These are phyloP conservation scores for Xylogone sp. DNA, from an alignment of 2,329 filamentous ascomycete species.

Conservation along the genomic window DNA sequence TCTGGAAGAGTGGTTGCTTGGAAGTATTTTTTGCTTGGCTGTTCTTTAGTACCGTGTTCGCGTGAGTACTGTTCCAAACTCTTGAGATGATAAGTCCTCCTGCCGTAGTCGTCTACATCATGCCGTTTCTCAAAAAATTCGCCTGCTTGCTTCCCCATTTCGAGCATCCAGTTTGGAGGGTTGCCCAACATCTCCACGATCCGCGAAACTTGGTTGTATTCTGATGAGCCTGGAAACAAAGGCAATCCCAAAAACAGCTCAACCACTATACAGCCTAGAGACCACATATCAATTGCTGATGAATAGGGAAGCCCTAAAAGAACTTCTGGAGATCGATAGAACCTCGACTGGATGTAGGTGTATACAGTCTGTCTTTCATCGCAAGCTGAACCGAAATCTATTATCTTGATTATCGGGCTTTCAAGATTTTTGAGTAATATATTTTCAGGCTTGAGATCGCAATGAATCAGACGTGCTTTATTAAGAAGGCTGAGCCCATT, in stretches of 20 bases:
- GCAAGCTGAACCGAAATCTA: constrained; percentile 97
- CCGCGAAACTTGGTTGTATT: constrained; percentile 96
- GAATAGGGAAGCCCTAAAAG: constrained; percentile 94
- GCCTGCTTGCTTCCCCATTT: constrained; percentile 95
- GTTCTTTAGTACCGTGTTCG: constrained; percentile 94
- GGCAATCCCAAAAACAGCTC: constrained; percentile 94
- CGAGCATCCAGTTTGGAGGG: constrained; percentile 97
- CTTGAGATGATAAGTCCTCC: constrained; percentile 87
- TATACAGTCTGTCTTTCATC: constrained; percentile 98
- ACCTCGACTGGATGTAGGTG: constrained; percentile 97
- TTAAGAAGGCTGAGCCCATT: constrained; percentile 90
- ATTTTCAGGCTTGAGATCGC: constrained; percentile 97
- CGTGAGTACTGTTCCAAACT: constrained; percentile 97
- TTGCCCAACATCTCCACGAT: constrained; percentile 98
- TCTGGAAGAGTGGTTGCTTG: constrained; percentile 90
- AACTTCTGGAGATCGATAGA: constrained; percentile 96
- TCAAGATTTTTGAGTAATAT: constrained; percentile 97
- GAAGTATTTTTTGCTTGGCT: constrained; percentile 99
- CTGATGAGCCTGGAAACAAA: constrained; percentile 92
- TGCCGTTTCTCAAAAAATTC: constrained; percentile 93
- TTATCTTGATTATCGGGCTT: constrained; percentile 99
- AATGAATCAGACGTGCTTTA: constrained; percentile 95
- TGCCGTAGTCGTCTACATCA: constrained; percentile 82
- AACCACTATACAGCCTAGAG: constrained; percentile 94
- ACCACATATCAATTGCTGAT: constrained; percentile 99